A percentile compares a stretch with the other conserved stretches of the same genome.
phyloP scores from a whole-genome alignment of 2,329 filamentous ascomycete genomes.

The Penicillium verrucosum region DNA sequence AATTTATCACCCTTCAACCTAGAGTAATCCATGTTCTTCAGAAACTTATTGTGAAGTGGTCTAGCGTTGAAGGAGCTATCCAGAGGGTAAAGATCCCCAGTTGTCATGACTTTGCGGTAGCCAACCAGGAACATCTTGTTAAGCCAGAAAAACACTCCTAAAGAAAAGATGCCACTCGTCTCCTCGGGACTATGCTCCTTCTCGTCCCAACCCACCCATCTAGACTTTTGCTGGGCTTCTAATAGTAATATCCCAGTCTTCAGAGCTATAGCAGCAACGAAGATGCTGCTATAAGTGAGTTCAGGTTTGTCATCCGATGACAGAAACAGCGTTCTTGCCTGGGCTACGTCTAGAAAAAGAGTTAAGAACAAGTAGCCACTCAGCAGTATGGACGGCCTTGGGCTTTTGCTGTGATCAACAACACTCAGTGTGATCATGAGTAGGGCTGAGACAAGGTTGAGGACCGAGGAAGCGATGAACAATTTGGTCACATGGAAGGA shows the following conservation, averaged over 20 bases:
- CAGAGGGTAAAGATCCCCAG: background rate
- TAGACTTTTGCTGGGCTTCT: background rate
- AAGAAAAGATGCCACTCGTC: background rate
- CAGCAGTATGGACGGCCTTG: background rate
- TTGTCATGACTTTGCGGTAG: background rate
- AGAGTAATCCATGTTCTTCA: background rate
- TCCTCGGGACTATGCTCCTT: background rate
- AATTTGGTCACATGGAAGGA: background rate
- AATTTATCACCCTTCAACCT: background rate
- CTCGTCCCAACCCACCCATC: background rate
- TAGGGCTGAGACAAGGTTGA: background rate
- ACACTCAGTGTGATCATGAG: background rate
- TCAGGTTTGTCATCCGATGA: background rate
- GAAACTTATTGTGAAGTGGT: background rate
- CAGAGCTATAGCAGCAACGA: background rate
- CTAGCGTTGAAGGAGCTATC: background rate
- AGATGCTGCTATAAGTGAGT: background rate
- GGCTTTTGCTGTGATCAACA: background rate
- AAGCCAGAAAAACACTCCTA: background rate
- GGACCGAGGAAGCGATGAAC: background rate
- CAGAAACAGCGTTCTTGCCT: background rate
- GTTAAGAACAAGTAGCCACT: background rate
- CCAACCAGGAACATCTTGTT: background rate
- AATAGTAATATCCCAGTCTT: background rate
- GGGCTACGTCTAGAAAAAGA: background rate